Percentiles rank a stretch among this genome's conserved stretches.
These are phyloP conservation scores for Falciphora oryzae DNA, from an alignment of 2,329 filamentous ascomycete species.

Conservation along the genomic window DNA sequence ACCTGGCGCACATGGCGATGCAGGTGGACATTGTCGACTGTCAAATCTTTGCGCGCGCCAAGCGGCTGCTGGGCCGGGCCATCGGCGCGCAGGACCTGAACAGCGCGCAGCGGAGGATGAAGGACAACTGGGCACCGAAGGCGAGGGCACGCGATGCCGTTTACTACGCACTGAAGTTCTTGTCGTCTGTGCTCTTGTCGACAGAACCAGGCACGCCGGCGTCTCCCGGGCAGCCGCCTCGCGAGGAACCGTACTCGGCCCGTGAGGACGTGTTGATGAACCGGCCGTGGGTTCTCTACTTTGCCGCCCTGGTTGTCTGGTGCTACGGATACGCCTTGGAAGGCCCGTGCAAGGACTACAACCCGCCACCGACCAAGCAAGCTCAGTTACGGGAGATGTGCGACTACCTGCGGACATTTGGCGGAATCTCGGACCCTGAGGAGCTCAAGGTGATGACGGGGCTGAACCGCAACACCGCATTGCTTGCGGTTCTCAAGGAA, in stretches of 20 bases:
- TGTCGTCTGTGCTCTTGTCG: slow-evolving; percentile 67
- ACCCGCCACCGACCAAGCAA: slow-evolving; percentile 37
- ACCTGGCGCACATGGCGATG: slow-evolving; percentile 95
- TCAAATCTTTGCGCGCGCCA: slow-evolving; percentile 89
- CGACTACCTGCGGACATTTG: slow-evolving; percentile 66
- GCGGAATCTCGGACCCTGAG: slow-evolving; percentile 66
- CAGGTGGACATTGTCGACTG: slow-evolving; percentile 97
- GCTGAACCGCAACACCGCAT: slow-evolving; percentile 74
- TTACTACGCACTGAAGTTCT: slow-evolving; percentile 85
- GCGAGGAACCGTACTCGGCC: slow-evolving; percentile 62
- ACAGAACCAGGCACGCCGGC: background rate
- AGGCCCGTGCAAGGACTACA: slow-evolving; percentile 52
- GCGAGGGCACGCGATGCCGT: slow-evolving; percentile 85
- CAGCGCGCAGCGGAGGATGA: slow-evolving; percentile 76
- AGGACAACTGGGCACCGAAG: slow-evolving; percentile 81
- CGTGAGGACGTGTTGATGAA: slow-evolving; percentile 87
- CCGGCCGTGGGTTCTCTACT: slow-evolving; percentile 92
- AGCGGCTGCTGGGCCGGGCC: slow-evolving; percentile 74
- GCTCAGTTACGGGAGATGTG: slow-evolving; percentile 75
- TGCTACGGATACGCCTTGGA: slow-evolving; percentile 89
- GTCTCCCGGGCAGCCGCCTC: slow-evolving; percentile 13
- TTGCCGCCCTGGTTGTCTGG: slow-evolving; percentile 89
- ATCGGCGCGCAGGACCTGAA: slow-evolving; percentile 79
- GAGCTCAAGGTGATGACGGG: slow-evolving; percentile 68
- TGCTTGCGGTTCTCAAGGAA: slow-evolving; percentile 75